phyloP scores from a whole-genome alignment of 176 grass and related monocot species.

The Areca catechu region DNA sequence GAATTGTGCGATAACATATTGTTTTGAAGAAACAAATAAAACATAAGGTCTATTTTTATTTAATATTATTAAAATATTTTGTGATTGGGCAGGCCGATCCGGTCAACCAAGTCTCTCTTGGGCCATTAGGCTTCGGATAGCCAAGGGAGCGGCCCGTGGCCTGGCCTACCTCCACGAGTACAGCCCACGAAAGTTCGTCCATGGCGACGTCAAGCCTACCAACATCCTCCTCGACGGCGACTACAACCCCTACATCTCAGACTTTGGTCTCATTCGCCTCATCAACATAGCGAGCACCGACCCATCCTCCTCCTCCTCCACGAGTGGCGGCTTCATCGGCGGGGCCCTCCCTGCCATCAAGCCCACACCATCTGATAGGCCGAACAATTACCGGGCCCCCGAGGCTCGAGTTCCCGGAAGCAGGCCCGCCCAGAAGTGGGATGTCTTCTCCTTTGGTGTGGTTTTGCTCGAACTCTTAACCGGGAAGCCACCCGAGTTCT shows the following conservation, averaged over 20 bases:
- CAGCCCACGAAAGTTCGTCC: constrained; percentile 56
- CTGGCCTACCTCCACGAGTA: constrained; percentile 73
- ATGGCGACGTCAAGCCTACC: constrained; percentile 83
- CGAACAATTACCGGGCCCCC: constrained; percentile 52
- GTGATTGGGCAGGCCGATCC: constrained; percentile 27
- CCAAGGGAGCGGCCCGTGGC: constrained; percentile 51
- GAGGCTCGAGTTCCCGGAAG: constrained; percentile 23
- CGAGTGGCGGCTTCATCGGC: constrained; percentile 21
- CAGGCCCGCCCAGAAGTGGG: constrained; percentile 54
- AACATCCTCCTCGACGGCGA: constrained; percentile 89
- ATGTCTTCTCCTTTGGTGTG: constrained; percentile 72
- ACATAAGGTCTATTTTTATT: too few relatives aligned
- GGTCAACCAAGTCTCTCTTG: constrained; percentile 41
- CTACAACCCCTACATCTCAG: constrained; percentile 46
- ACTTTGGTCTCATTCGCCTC: constrained; percentile 75
- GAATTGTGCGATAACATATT: too few relatives aligned
- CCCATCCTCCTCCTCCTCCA: constrained; percentile 4
- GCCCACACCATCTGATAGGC: constrained; percentile 8
- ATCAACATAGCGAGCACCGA: constrained; percentile 39
- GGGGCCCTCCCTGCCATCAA: constrained; percentile 37
- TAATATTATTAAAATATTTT: too few relatives aligned
- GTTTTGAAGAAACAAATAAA: too few relatives aligned
- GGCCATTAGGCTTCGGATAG: constrained; percentile 54
- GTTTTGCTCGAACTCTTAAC: constrained; percentile 69
- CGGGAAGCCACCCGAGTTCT: constrained; percentile 37